These are phyloP conservation scores for Brassica cretica DNA, from an alignment of 345 rosid species.

Conservation along the genomic window DNA sequence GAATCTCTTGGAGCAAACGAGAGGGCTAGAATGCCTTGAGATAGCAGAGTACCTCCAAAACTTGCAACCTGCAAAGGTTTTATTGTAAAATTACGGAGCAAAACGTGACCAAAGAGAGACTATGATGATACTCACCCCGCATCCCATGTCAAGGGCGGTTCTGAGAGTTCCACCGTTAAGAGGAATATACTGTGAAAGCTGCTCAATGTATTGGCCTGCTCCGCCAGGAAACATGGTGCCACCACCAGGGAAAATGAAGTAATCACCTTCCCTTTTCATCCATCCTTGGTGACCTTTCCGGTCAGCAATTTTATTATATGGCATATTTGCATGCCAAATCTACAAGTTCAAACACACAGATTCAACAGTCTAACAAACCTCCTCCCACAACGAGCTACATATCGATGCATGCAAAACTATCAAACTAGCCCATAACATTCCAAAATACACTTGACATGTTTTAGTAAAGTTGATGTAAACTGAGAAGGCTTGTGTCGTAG, in stretches of 20 bases:
- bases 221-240: conserved; percentile 99
- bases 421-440: too few species aligned
- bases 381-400: too few species aligned
- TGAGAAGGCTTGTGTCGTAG: too few species aligned
- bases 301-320: conserved; percentile 88
- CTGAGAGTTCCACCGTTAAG: conserved; percentile 66
- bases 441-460: too few species aligned
- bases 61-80: conserved; percentile 75
- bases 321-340: conserved; percentile 99
- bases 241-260: conserved; percentile 94
- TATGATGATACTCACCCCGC: conserved; percentile 60
- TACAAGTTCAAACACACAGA: neutral
- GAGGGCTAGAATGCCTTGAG: conserved; percentile 68
- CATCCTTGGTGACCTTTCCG: conserved; percentile 99
- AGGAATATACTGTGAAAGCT: conserved; percentile 82
- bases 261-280: conserved; percentile 87
- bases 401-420: too few species aligned
- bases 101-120: neutral
- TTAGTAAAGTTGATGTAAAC: too few species aligned
- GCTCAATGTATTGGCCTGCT: conserved; percentile 78
- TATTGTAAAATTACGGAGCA: neutral
- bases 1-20: conserved; percentile 99
- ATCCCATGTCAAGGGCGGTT: conserved; percentile 99
- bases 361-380: too few species aligned
- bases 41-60: conserved; percentile 80